Evolutionary conservation across 2,329 filamentous ascomycete genomes (phyloP), one percentile per base, ranked within the genome.

Genomic region (Penicillium decumbens): DNA sequence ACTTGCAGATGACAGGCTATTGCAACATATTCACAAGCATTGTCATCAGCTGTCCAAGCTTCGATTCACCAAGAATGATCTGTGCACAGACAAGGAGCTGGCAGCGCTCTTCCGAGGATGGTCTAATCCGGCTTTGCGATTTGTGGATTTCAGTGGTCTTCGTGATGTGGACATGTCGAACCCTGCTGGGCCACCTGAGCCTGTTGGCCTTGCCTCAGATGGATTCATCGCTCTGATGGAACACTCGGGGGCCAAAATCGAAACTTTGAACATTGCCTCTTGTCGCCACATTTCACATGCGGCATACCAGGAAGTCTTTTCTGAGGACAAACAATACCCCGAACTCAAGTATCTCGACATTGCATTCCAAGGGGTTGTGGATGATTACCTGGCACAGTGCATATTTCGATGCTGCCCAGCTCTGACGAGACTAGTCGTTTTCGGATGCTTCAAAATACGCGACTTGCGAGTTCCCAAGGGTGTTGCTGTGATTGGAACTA

Each of bases 211-310:
- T 28, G 89, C 85, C 45, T 85, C 83, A 0, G 71, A 79, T 5
- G 90, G 87, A 0, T 92, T 97, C 72, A 75, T 79, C 56, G 88
- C 89, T 0, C 72, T 96, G 38, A 95, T 96, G 88, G 72, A 75
- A 0, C 92, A 96, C 65, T 95, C 90, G 0, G 88, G 88, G 3
- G 65, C 72, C 1, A 75, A 72, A 9, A 70, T 97, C 1, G 77
- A 78, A 51, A 74, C 79, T 35, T 75, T 97, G 29, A 88, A 95
- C 63, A 75, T 96, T n/a, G 81, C 88, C 12, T 88, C 86, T 0
- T 95, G 89, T 64, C 85, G 92, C 3, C 87, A 95, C 66, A 91
- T 97, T 55, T 79, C 82, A 1, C 76, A 79, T 29, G 72, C 80
- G 13, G 83, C 88, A 0, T 90, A 95, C 51, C 82, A 88, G 54